These are phyloP conservation scores for Exophiala viscosa DNA, from an alignment of 2,329 filamentous ascomycete species.

Conservation along the genomic window DNA sequence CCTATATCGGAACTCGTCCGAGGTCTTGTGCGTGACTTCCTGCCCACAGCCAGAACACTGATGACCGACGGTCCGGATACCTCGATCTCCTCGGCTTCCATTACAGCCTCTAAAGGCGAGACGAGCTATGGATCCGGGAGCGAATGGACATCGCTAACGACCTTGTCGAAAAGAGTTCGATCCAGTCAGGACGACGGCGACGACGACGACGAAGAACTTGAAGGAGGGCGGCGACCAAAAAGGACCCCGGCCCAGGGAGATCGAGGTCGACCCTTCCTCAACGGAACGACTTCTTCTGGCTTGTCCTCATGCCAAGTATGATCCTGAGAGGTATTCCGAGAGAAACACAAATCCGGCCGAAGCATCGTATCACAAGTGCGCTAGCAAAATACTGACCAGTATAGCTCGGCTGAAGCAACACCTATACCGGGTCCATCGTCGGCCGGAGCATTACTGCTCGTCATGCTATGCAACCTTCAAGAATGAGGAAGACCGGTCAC, in stretches of 20 bases:
- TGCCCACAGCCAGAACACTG: not conserved
- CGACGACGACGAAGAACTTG: slow-evolving; percentile 2
- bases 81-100: not conserved
- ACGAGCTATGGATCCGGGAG: not conserved
- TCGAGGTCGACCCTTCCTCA: not conserved
- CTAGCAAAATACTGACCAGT: slow-evolving; percentile 1
- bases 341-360: slow-evolving; percentile 2
- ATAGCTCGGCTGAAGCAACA: slow-evolving; percentile 20
- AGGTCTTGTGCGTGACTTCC: not conserved
- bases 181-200: not conserved
- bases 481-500: not conserved
- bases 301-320: slow-evolving; percentile 32
- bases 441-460: slow-evolving; percentile 13
- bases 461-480: slow-evolving; percentile 8
- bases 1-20: not conserved
- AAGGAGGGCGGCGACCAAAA: not conserved
- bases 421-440: slow-evolving; percentile 16
- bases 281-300: slow-evolving; percentile 27
- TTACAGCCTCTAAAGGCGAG: not conserved
- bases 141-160: not conserved
- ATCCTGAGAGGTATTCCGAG: slow-evolving; percentile 17
- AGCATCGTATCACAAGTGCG: slow-evolving; percentile 13
- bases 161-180: not conserved
- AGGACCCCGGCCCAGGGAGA: not conserved
- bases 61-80: not conserved